Percentiles rank a stretch among this genome's conserved stretches.
Conservation (phyloP, 768 basidiomycete species). For the Pisolithus orientalis region DNA sequence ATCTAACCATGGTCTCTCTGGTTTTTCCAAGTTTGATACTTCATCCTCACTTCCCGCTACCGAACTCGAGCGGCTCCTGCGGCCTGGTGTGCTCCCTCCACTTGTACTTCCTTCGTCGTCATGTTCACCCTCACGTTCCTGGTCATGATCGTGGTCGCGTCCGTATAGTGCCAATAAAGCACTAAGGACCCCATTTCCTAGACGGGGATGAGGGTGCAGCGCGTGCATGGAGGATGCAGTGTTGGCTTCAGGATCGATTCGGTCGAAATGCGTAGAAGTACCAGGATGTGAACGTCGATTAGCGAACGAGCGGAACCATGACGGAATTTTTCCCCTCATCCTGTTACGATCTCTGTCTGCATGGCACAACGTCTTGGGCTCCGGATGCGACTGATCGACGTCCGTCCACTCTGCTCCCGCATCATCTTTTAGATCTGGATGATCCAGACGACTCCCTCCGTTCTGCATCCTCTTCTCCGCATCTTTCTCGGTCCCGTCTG, state of each 20-base stretch:
- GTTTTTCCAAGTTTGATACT: slow-evolving; percentile 11
- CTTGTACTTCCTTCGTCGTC: slow-evolving; percentile 25
- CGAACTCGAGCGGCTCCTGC: slow-evolving; percentile 17
- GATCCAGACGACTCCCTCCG: neutral
- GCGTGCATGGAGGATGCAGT: neutral
- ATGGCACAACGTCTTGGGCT: neutral
- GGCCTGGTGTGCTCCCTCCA: slow-evolving; percentile 14
- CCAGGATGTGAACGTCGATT: neutral
- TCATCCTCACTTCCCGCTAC: slow-evolving; percentile 12
- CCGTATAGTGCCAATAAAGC: slow-evolving; percentile 60
- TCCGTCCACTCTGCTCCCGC: neutral
- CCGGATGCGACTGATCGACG: neutral
- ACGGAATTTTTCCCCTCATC: slow-evolving; percentile 13
- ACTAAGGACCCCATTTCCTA: slow-evolving; percentile 54
- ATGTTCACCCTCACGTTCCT: slow-evolving; percentile 6
- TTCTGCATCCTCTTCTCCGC: neutral
- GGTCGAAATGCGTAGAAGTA: neutral
- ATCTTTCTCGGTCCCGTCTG: neutral
- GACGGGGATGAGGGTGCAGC: slow-evolving; percentile 9
- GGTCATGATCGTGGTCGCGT: slow-evolving; percentile 19
- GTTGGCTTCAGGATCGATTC: slow-evolving; percentile 4
- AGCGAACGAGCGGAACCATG: slow-evolving; percentile 11
- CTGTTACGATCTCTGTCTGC: neutral
- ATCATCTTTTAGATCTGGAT: neutral
- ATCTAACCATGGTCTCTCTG: slow-evolving; percentile 17